phyloP scores from a whole-genome alignment of 2,329 filamentous ascomycete genomes.

The Aspergillus floridensis region DNA sequence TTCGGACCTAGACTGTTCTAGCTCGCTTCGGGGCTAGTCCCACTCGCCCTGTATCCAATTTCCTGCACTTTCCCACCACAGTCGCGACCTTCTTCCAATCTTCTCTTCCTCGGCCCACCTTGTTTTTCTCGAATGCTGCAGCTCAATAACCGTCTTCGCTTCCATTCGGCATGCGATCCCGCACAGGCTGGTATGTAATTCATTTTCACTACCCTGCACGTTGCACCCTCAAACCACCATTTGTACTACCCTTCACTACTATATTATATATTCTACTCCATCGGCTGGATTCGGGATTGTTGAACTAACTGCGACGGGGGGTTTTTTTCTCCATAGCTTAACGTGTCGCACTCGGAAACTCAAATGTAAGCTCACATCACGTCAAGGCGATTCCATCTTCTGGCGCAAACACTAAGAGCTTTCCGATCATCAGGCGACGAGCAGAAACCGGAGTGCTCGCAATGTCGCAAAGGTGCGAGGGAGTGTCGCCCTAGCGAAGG shows the following conservation, averaged over 20 bases:
- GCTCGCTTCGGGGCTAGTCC: conserved; percentile 17
- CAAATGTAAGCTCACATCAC: conserved; percentile 48
- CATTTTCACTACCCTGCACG: not conserved
- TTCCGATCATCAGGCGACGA: conserved; percentile 48
- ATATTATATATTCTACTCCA: not conserved
- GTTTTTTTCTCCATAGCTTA: conserved; percentile 32
- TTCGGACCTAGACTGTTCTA: conserved; percentile 2
- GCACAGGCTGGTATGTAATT: conserved; percentile 42
- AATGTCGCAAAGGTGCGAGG: conserved; percentile 60
- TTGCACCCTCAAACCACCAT: not conserved
- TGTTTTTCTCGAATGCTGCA: conserved; percentile 24
- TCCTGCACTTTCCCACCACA: conserved; percentile 4
- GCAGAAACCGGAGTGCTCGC: conserved; percentile 58
- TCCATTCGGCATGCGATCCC: conserved; percentile 41
- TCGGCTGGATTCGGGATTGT: not conserved
- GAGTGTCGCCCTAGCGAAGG: conserved; percentile 61
- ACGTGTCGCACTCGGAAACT: conserved; percentile 62
- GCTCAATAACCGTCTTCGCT: conserved; percentile 23
- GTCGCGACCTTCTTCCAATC: not conserved
- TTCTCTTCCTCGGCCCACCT: conserved; percentile 6
- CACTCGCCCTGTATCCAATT: conserved; percentile 6
- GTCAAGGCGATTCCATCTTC: not conserved
- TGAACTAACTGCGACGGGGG: not conserved
- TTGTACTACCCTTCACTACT: not conserved
- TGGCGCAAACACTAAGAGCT: not conserved